These are phyloP conservation scores for Tetracladium maxilliforme DNA, from an alignment of 2,329 filamentous ascomycete species.

Conservation along the genomic window DNA sequence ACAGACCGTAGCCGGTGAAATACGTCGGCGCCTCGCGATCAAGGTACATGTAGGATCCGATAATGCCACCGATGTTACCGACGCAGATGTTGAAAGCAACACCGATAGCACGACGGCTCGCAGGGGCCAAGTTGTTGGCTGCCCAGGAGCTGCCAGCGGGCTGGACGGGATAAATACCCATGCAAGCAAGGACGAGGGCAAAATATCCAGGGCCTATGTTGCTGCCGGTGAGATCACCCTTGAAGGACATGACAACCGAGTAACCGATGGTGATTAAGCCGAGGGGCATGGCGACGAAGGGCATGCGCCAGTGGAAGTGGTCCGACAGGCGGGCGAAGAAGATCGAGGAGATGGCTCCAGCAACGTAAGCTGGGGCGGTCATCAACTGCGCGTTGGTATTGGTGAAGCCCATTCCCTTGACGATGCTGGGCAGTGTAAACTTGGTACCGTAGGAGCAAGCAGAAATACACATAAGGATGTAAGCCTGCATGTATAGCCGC, in stretches of 20 bases:
- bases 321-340: too few relatives aligned
- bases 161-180: conserved; percentile 16
- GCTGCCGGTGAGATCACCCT: too few relatives aligned
- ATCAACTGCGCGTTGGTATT: conserved; percentile 41
- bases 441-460: conserved; percentile 10
- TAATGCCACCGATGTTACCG: conserved; percentile 16
- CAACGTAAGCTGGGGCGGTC: conserved; percentile 49
- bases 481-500: conserved; percentile 14
- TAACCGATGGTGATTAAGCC: too few relatives aligned
- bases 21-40: conserved; percentile 18
- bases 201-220: too few relatives aligned
- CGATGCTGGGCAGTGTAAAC: conserved; percentile 44
- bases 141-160: conserved; percentile 13
- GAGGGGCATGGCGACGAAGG: too few relatives aligned
- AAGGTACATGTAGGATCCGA: conserved; percentile 23
- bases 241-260: too few relatives aligned
- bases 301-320: too few relatives aligned
- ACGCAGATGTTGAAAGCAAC: conserved; percentile 13
- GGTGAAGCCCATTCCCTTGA: conserved; percentile 33
- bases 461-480: conserved; percentile 13
- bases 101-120: conserved; percentile 13
- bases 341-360: too few relatives aligned
- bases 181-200: conserved; percentile 10
- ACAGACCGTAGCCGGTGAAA: conserved; percentile 19
- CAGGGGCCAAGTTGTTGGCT: conserved; percentile 13